Percentiles rank a stretch among this genome's conserved stretches.
These are phyloP conservation scores for Poa annua DNA, from an alignment of 176 grass and related monocot species.

Conservation along the genomic window DNA sequence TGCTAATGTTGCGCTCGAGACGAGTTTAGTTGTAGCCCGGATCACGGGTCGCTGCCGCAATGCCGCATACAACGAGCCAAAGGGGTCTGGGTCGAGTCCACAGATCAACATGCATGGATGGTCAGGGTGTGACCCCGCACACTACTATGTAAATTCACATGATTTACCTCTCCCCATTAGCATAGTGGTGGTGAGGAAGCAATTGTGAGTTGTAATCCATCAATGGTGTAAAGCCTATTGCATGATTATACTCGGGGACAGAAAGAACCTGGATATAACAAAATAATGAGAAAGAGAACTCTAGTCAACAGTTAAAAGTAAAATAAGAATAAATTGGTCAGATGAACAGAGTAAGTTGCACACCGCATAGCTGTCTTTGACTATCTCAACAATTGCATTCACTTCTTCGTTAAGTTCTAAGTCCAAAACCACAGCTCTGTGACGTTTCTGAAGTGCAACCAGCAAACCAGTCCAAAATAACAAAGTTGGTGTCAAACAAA, in stretches of 20 bases:
- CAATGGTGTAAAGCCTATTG: constrained; percentile 76
- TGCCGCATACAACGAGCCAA: no score
- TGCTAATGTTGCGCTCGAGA: no score
- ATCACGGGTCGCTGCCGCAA: no score
- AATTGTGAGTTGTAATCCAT: constrained; percentile 93
- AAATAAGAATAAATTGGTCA: constrained; percentile 4
- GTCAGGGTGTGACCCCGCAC: no score
- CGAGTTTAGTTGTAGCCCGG: no score
- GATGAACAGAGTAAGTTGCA: constrained; percentile 35
- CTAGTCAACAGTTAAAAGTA: neutral
- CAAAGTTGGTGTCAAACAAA: neutral
- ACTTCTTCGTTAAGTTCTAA: constrained; percentile 83
- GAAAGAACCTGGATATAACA: constrained; percentile 77
- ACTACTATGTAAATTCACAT: constrained; percentile 5
- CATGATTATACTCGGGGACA: constrained; percentile 76
- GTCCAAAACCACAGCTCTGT: constrained; percentile 54
- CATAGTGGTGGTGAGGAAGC: constrained; percentile 57
- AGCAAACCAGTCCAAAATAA: constrained; percentile 31
- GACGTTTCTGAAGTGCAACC: constrained; percentile 70
- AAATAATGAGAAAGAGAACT: constrained; percentile 27
- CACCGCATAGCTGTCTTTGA: constrained; percentile 84
- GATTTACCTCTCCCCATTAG: constrained; percentile 73
- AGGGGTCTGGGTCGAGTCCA: no score
- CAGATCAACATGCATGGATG: no score
- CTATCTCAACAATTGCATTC: constrained; percentile 81